Evolutionary conservation across 768 basidiomycete genomes (phyloP).

Genomic region (Nidularia pulvinata): DNA sequence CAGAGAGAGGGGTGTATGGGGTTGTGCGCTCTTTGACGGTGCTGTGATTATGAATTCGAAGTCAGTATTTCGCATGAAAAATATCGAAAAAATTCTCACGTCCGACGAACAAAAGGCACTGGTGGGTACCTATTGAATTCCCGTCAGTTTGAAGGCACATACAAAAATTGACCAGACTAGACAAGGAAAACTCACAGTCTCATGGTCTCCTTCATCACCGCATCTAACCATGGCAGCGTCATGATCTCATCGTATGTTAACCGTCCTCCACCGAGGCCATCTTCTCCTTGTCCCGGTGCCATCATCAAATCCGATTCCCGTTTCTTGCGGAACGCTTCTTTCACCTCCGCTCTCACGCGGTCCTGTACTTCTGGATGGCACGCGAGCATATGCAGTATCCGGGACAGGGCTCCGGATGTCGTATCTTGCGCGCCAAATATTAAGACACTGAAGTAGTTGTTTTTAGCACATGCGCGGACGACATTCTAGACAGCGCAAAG

Average conservation of each 20-base stretch:
- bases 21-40: slow-evolving; percentile 40
- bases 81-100: slow-evolving; percentile 22
- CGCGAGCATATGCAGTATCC: slow-evolving; percentile 37
- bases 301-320: slow-evolving; percentile 4
- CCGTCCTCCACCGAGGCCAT: slow-evolving; percentile 7
- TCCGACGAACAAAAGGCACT: slow-evolving; percentile 43
- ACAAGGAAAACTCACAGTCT: slow-evolving; percentile 27
- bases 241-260: slow-evolving; percentile 33
- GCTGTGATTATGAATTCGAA: slow-evolving; percentile 14
- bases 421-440: slow-evolving; percentile 54
- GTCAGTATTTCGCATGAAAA: neutral
- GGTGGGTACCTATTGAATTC: slow-evolving; percentile 34
- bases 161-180: neutral
- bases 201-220: slow-evolving; percentile 46
- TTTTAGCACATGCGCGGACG: neutral
- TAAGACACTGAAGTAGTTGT: slow-evolving; percentile 28
- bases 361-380: slow-evolving; percentile 34
- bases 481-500: neutral
- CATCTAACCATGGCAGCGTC: slow-evolving; percentile 38
- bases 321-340: slow-evolving; percentile 13
- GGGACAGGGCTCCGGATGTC: slow-evolving; percentile 40
- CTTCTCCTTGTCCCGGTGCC: too few species aligned
- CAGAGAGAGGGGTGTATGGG: slow-evolving; percentile 28
- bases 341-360: slow-evolving; percentile 32
- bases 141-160: neutral